A percentile compares a stretch with the other conserved stretches of the same genome.
Evolutionary conservation across 2,329 filamentous ascomycete species (phyloP).

Genomic region (Cordyceps cicadae): DNA sequence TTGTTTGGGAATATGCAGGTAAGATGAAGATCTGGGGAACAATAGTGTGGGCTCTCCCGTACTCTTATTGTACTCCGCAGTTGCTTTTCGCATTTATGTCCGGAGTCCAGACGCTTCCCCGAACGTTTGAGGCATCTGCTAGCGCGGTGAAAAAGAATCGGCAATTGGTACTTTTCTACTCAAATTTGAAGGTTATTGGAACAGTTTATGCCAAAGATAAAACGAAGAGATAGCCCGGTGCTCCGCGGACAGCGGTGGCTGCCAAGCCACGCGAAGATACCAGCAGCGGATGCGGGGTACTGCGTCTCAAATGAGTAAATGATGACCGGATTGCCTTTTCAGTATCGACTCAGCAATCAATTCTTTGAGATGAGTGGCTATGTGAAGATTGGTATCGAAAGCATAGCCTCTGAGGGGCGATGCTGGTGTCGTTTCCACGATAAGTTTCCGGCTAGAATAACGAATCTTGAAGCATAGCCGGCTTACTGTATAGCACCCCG

Average conservation of each 20-base stretch:
- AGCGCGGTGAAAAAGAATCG: not conserved
- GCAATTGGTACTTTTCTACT: not conserved
- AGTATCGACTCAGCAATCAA: not conserved
- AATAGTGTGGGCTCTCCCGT: not conserved
- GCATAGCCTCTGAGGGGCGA: not conserved
- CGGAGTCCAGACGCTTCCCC: not conserved
- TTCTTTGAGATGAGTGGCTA: not conserved
- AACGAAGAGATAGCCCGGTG: not conserved
- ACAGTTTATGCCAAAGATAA: not conserved
- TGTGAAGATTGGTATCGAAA: not conserved
- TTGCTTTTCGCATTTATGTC: not conserved
- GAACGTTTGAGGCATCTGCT: not conserved
- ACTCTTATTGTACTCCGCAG: not conserved
- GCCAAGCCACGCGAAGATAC: not conserved
- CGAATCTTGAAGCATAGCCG: not conserved
- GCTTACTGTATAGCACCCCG: too few relatives aligned
- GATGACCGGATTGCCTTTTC: not conserved
- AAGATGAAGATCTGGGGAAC: not conserved
- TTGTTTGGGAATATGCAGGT: not conserved
- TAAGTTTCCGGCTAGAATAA: not conserved
- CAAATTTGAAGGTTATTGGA: not conserved
- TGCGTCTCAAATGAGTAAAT: not conserved
- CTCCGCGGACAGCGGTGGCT: not conserved
- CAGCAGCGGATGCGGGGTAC: not conserved
- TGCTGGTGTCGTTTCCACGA: not conserved